Evolutionary conservation across 2,329 filamentous ascomycete genomes (phyloP), one percentile per base, ranked within the genome.

Genomic region (Cryphonectria japonica): DNA sequence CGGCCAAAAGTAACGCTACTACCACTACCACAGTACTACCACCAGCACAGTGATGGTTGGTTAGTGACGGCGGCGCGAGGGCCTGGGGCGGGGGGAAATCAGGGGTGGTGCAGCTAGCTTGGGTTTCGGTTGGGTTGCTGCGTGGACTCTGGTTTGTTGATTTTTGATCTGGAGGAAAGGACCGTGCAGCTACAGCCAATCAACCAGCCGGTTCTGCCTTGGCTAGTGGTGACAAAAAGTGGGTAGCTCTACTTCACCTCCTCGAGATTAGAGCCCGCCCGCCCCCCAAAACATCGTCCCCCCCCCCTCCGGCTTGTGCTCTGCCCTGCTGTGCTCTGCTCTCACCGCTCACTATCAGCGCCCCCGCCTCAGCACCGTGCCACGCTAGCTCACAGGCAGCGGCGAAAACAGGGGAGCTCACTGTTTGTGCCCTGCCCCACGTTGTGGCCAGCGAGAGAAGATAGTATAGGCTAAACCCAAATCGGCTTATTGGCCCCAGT

Each of bases 131-230:
- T 13, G 19, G 37, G 50, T 41, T 57, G 67, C 66, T 69, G 50
- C n/a, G 43, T 37, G 34, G 29, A 19, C 43, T 63, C 50, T 57
- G 69, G 59, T 72, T 72, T 72, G 69, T 72, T 72, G 71, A 72
- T 69, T 72, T 71, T 71, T 71, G 69, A 60, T 67, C 46, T 67
- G 54, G 68, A 26, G 63, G 66, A 43, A 60, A 61, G 66, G 34
- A 7, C 66, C 37, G 57, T 34, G 57, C 57, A 16, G 22, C 22
- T 50, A 6, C 29, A 46, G 39, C 66, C 66, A 68, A 68, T 68
- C 37, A 62, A 6, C n/a, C 32, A 32, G 19, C 19, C 1, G 57
- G 11, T 39, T 16, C 26, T 19, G 8, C 34, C 22, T n/a, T 39
- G 60, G 8, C 39, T 37, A 19, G 19, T 41, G 29, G 11, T 26